These are phyloP conservation scores for Crepidotus variabilis DNA, from an alignment of 768 basidiomycete genomes.

Conservation along the genomic window DNA sequence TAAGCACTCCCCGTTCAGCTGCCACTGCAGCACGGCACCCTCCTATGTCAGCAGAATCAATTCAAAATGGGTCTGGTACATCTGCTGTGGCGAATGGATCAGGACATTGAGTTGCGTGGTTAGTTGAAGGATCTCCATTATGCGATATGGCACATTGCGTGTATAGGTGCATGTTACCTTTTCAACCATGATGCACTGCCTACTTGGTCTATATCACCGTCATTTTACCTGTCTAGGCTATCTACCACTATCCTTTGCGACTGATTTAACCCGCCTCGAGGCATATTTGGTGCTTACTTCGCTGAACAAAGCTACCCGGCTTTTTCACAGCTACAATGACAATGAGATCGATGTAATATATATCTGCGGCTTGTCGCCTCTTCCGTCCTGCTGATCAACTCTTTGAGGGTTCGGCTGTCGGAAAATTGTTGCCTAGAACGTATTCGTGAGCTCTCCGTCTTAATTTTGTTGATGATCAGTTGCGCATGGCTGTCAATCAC, in stretches of 20 bases:
- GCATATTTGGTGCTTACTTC: conserved; percentile 7
- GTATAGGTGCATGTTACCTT: neutral
- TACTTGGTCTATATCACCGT: neutral
- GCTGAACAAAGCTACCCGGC: conserved; percentile 6
- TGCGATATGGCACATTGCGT: neutral
- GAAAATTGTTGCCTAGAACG: conserved; percentile 34
- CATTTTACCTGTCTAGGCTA: neutral
- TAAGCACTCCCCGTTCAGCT: conserved; percentile 28
- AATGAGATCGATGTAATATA: conserved; percentile 56
- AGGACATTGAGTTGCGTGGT: conserved; percentile 7
- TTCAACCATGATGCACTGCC: conserved; percentile 4
- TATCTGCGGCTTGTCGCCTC: conserved; percentile 34
- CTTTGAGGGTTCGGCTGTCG: conserved; percentile 29
- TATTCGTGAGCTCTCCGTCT: neutral
- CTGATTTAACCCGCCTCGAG: conserved; percentile 6
- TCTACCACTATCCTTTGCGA: neutral
- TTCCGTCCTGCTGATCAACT: conserved; percentile 1
- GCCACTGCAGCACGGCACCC: conserved; percentile 5
- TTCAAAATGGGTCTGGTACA: conserved; percentile 5
- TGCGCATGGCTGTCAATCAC: neutral
- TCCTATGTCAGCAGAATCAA: conserved; percentile 1
- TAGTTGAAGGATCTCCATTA: neutral
- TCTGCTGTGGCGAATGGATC: conserved; percentile 19
- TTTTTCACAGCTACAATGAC: conserved; percentile 13
- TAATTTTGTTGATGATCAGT: neutral